Base-by-base conservation (phyloP, 2,329 filamentous ascomycete genomes). In the Nemania sp. region DNA sequence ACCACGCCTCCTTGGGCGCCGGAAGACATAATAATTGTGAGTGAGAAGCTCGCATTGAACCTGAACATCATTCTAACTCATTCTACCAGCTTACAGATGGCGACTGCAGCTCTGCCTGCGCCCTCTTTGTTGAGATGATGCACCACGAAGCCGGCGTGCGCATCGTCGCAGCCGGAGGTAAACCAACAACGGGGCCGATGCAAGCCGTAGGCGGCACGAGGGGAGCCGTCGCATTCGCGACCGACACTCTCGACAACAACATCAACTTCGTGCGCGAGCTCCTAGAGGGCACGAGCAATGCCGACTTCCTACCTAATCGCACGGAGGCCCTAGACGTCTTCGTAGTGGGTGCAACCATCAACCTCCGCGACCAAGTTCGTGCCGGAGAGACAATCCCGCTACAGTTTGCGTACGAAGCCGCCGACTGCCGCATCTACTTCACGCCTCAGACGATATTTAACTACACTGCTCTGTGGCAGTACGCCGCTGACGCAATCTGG, bases 171-270 rank as follows among this genome's bases (percentile, higher is more conserved):
- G 77, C 80, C 1, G 77, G 90, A 10, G 90, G 90, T 1, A 85
- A 87, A 0, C 86, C 89, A 0, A 78, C 80, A 11, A 73, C 81
- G 0, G 79, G 79, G 0, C 84, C 85, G 0, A 91, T 90, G 80
- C 88, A 91, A 79, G 85, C 83, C 4, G 82, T 90, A 20, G 89
- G 89, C n/a, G 90, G 89, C n/a, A 85, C 88, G 55, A 89, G 90
- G 73, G 90, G 90, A 35, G 80, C 79, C 0, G 80, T 79, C 8
- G 58, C 68, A 1, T 78, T 73, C 69, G 71, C 55, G 20, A 61
- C 70, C 20, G 43, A 67, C 20, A 53, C 73, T 51, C 66, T 72
- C 15, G 74, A 70, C 20, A 58, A 69, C 22, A 67, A 70, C 57
- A 66, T 64, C 29, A 62, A 64, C 26, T 57, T 64, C 58, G 35